A percentile compares a stretch with the other conserved stretches of the same genome.
phyloP scores from a whole-genome alignment of 257 asterid species.

The Primulina eburnea region DNA sequence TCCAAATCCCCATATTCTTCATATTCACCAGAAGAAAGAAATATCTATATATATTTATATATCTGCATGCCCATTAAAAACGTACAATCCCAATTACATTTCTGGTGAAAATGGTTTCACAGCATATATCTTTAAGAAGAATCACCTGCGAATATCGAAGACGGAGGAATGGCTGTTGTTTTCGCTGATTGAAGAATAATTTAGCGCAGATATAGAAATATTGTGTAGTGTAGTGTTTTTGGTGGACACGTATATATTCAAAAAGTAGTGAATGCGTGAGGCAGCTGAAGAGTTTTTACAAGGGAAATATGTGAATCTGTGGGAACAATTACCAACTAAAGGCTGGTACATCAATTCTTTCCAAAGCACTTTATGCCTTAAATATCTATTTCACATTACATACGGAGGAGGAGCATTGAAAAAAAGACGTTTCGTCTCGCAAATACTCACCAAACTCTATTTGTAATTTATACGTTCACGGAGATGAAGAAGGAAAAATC shows the following conservation, averaged over 20 bases:
- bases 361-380: slow-evolving; percentile 14
- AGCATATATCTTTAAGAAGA: too few relatives aligned
- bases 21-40: background rate
- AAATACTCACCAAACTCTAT: too few relatives aligned
- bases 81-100: too few relatives aligned
- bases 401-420: too few relatives aligned
- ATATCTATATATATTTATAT: background rate
- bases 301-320: slow-evolving; percentile 23
- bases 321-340: slow-evolving; percentile 24
- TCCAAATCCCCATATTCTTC: slow-evolving; percentile 31
- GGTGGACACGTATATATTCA: background rate
- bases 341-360: background rate
- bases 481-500: too few relatives aligned
- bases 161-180: too few relatives aligned
- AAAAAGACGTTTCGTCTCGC: too few relatives aligned
- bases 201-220: too few relatives aligned
- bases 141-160: too few relatives aligned
- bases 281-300: slow-evolving; percentile 16
- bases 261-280: background rate
- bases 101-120: too few relatives aligned
- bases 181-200: background rate
- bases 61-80: background rate
- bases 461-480: too few relatives aligned
- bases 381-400: background rate
- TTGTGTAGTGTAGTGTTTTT: background rate